Base-by-base conservation (phyloP, 306 rosid species). In the Vachellia collinsii region DNA sequence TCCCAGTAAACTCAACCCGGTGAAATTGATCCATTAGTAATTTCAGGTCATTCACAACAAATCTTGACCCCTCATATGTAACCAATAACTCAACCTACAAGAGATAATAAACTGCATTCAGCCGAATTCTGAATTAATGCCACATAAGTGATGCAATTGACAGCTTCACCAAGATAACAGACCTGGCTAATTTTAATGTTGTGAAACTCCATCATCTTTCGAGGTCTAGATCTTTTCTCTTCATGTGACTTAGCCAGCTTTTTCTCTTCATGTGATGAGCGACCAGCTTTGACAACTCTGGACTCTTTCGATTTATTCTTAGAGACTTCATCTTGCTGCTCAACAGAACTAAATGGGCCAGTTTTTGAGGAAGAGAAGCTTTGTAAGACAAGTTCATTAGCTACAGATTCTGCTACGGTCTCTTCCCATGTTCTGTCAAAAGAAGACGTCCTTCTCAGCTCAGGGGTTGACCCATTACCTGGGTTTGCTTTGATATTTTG, bases 171-270 rank as follows among this genome's bases (percentile, higher is more conserved):
- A 75, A 80, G 79, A 85, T 59, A 50, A 88, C 91, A 79, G 77
- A 96, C 99, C 99, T 93, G 99, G 75, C 99, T 96, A 66, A 96
- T 96, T 91, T 92, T 96, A 86, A 96, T 93, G 85, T 92, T 89
- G 86, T 92, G 94, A 78, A 96, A 96, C 91, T 96, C 99, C 97
- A 89, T 96, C 99, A 93, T 81, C 86, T 92, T 96, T 66, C 92
- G 88, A 34, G 98, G 99, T 87, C 97, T 90, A 73, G 98, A 82
- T 88, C 93, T 89, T 89, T 93, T 96, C 79, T 92, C 99, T 82
- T 93, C 99, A 54, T 88, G 90, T 0, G 94, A 70, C 85, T 90
- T 96, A 12, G 85, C 82, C 70, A 91, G 86, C 90, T 96, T 96
- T 79, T 93, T 95, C 54, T 93, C 99, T 75, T 96, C 99, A 73